Base-by-base conservation (phyloP, 352 stramenopile genomes). In the Phytophthora syringae region DNA sequence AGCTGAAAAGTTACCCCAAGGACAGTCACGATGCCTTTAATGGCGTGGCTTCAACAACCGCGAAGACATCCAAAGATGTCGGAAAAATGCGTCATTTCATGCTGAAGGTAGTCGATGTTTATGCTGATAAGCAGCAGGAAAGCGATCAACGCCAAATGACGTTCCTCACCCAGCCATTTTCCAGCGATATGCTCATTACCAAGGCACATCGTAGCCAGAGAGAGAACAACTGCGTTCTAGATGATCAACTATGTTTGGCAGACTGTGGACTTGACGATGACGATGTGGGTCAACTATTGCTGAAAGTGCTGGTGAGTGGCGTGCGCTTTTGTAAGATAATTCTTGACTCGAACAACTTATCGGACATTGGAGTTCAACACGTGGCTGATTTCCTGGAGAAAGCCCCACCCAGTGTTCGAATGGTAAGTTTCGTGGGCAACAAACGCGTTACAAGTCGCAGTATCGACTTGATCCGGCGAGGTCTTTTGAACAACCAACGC, bases 361-460 rank as follows among this genome's bases (percentile, higher is more conserved):
- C 67, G 22, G 80, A 89, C 25, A n/a, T 44, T 57, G 80, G 76
- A 7, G 71, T 64, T 3, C 67, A 76, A 21, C 59, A 74, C 13
- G 40, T 87, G 1, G 77, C 67, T 7, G 66, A 67, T 20, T 89
- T 87, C 43, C 24, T 89, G 5, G 73, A 80, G 24, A 83, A 79
- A 30, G 52, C 34, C 4, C 53, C 67, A 10, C 1, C 34, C 10
- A 57, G 32, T 28, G 22, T 86, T 18, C 67, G 57, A 5, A 16
- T 77, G 1, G 27, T 87, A 9, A 80, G 59, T 69, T 58, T 84
- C 7, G 28, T 42, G 6, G 64, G 52, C 5, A 86, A 86, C 21
- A 43, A 61, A 1, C 37, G 24, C 12, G 80, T 87, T 22, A 78
- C 77, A 20, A 49, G 47, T 11, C 57, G 70, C 7, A 77, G 80